Base-by-base conservation (phyloP, 1,284 basidiomycete species). In the Papiliotrema flavescens region DNA sequence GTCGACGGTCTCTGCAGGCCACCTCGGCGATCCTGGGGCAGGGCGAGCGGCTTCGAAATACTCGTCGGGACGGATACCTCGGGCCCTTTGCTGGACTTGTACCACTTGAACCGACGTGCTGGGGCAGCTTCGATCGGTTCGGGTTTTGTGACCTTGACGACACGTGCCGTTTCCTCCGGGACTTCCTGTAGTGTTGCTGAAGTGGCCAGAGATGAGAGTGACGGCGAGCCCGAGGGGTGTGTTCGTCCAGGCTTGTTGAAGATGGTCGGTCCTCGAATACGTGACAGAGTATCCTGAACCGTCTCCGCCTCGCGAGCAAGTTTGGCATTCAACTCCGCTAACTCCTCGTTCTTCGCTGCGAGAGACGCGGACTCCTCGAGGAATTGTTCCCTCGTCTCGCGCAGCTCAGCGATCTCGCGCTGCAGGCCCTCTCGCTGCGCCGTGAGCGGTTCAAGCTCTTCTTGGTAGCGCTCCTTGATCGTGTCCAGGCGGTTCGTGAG, bases 341-440 rank as follows among this genome's bases (percentile, higher is more conserved):
- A 81, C 72, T 94, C 89, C 67, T 95, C 92, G 76, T 98, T 97
- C 54, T 92, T 85, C 15, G 86, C 87, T 69, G 91, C 92, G 48
- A 98, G 82, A 20, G 86, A 85, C 0, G 90, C 87, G 1, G 92
- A 89, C 78, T 98, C 94, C 65, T 96, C 93, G 19, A 94, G 77
- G 77, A 89, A 89, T 39, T 87, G 83, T 64, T 96, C 90, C 28
- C 90, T 84, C 3, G 89, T 85, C 28, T 90, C 87, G 67, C 86
- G 87, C 49, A 98, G 85, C 65, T 97, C 93, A 9, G 82, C 80
- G 54, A 98, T 86, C 76, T 98, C 95, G 49, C 90, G 82, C 24
- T 82, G 73, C 26, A 98, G 78, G 0, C 80, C 80, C 65, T 96
- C 91, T 23, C 87, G 85, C 75, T 96, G 85, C 49, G 86, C 83